Evolutionary conservation across 139 green algal genomes (phyloP), one percentile per base, ranked within the genome.

Genomic region (Chlamydomonas asymmetrica): DNA sequence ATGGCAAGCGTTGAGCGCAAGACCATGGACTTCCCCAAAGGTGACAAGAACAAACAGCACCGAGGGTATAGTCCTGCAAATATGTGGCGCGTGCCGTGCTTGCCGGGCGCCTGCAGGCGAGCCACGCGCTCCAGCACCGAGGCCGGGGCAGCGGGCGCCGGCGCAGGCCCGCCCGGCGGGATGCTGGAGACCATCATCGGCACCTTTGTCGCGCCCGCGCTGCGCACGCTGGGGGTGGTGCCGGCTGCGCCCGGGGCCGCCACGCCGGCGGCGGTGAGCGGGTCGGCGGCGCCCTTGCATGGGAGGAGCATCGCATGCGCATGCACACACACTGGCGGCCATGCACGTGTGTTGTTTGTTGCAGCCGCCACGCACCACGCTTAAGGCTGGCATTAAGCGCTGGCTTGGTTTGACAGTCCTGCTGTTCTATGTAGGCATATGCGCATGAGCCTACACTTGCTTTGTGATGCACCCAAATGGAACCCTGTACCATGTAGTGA

Each of bases 201-300:
- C 71, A 77, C 64, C 59, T 77, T 77, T 18, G 59, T 77, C 32
- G 54, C 71, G 57, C 71, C 71, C 1, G 62, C 71, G 9, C 59
- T 77, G 23, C 41, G 62, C 23, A 77, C 71, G 2, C 31, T 77
- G 57, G 71, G 71, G 41, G 41, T 77, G 25, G 32, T 39, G 1
- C 56, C 40, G 0, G 40, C 59, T 57, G 61, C 59, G 31, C 18
- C 13, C 37, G 2, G 8, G 5, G 7, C 3, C 32, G 18, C 9
- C 32, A n/a, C 2, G 7, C 1, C 3, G 7, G 31, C 4, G 31
- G 13, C 4, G 57, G 32, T 22, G 20, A 16, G 4, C 10, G 3
- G 4, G 7, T 31, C 10, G 34, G 9, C 1, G 0, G 22, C 5
- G 61, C 22, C 18, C 5, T 34, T 5, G 35, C 10, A 25, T 18